Evolutionary conservation across 495 filamentous ascomycete species (phyloP).

Genomic region (Aspergillus nanangensis): DNA sequence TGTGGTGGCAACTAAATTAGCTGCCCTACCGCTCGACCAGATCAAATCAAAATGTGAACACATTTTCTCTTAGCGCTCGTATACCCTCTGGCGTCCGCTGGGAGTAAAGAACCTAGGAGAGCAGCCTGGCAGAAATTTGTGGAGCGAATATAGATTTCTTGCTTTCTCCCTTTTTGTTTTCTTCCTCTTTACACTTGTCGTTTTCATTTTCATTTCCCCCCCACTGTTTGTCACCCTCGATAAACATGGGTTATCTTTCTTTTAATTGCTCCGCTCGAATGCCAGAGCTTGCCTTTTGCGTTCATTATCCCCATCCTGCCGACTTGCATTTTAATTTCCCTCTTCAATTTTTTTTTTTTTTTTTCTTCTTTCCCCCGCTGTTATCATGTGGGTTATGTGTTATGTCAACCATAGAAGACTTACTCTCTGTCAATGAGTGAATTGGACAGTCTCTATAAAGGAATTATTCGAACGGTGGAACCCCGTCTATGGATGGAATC

Average conservation of each 20-base stretch:
- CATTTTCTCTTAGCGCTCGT: constrained; percentile 44
- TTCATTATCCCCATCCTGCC: not conserved
- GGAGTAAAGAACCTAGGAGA: constrained; percentile 36
- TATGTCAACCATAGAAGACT: constrained; percentile 25
- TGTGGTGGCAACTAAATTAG: constrained; percentile 43
- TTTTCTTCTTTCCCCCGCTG: not conserved
- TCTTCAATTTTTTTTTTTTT: not conserved
- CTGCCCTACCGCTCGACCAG: constrained; percentile 1
- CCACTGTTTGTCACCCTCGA: not conserved
- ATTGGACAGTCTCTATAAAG: constrained; percentile 11
- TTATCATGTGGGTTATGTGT: constrained; percentile 28
- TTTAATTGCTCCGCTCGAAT: not conserved
- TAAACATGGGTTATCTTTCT: not conserved
- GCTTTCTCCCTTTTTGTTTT: not conserved
- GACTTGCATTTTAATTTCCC: not conserved
- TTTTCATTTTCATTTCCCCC: not conserved
- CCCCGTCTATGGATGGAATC: not conserved
- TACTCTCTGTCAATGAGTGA: constrained; percentile 4
- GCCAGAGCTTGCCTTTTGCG: not conserved
- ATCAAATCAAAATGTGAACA: constrained; percentile 20
- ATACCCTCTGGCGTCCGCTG: constrained; percentile 46
- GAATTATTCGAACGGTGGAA: not conserved
- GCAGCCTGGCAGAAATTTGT: constrained; percentile 34
- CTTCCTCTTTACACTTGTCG: not conserved
- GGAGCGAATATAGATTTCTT: not conserved